Evolutionary conservation across 1,284 basidiomycete genomes (phyloP).

Genomic region (Microbotryum silenes-acaulis): DNA sequence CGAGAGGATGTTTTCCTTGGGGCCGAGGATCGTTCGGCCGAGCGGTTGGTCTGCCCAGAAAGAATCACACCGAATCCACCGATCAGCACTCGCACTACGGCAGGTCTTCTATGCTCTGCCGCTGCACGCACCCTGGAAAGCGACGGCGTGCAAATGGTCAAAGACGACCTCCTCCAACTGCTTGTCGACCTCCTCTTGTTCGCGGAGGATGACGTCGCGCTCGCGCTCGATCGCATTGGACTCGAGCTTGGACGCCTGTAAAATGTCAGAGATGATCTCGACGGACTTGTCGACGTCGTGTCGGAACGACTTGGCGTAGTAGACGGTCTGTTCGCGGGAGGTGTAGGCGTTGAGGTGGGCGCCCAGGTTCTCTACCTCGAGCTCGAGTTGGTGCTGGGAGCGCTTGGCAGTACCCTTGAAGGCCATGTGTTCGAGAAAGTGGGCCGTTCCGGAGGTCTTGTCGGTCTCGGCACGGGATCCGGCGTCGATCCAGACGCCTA

Average conservation of each 20-base stretch:
- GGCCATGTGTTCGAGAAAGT: constrained; percentile 97
- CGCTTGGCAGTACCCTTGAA: constrained; percentile 77
- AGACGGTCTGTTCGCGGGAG: constrained; percentile 97
- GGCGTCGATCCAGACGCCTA: constrained; percentile 98
- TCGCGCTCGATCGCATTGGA: constrained; percentile 83
- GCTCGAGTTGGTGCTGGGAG: constrained; percentile 83
- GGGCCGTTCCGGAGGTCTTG: constrained; percentile 89
- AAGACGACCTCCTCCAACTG: constrained; percentile 98
- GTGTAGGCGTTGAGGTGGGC: constrained; percentile 98
- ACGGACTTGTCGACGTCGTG: constrained; percentile 88
- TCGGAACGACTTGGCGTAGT: constrained; percentile 98
- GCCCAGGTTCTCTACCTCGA: constrained; percentile 97
- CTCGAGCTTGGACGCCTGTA: constrained; percentile 96
- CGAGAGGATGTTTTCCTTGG: constrained; percentile 91
- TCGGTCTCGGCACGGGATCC: constrained; percentile 93
- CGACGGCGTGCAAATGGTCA: constrained; percentile 93
- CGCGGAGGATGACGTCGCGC: constrained; percentile 91
- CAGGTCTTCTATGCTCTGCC: too few relatives aligned
- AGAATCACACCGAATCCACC: neutral
- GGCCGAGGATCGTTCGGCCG: constrained; percentile 94
- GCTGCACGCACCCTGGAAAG: constrained; percentile 70
- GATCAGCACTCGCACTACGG: too few relatives aligned
- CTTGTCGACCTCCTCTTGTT: constrained; percentile 99
- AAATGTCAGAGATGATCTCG: constrained; percentile 96
- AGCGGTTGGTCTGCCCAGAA: constrained; percentile 58